phyloP scores from a whole-genome alignment of 2,329 filamentous ascomycete genomes.

The Chrysosporium queenslandicum region DNA sequence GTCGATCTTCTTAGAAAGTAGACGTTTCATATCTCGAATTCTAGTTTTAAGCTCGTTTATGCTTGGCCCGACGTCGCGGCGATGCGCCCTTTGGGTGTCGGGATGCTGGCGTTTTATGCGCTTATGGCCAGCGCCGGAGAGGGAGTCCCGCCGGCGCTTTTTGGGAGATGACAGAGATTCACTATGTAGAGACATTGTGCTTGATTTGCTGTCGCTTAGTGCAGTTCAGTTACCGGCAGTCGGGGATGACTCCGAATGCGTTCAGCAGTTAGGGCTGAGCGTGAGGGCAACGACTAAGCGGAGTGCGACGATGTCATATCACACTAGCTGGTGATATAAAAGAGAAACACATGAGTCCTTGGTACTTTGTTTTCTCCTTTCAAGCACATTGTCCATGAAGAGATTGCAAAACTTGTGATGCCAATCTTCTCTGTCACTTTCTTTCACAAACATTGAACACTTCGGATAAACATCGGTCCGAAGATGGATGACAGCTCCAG shows the following conservation, averaged over 20 bases:
- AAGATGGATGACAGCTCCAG: background rate
- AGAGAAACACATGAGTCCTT: background rate
- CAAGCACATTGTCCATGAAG: background rate
- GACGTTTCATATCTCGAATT: constrained; percentile 47
- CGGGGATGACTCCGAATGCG: background rate
- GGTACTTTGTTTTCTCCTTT: background rate
- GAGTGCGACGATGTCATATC: background rate
- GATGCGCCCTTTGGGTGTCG: background rate
- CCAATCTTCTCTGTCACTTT: background rate
- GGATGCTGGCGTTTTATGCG: constrained; percentile 7
- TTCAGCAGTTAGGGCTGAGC: background rate
- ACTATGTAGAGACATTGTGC: constrained; percentile 5
- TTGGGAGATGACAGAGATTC: constrained; percentile 4
- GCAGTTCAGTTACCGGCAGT: background rate
- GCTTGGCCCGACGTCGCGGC: constrained; percentile 20
- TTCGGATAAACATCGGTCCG: background rate
- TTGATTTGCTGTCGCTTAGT: too few relatives aligned
- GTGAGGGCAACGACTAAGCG: background rate
- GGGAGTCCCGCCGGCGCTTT: constrained; percentile 6
- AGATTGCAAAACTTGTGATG: background rate
- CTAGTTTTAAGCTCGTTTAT: constrained; percentile 46
- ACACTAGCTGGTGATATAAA: background rate
- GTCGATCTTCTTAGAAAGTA: constrained; percentile 34
- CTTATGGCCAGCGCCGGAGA: constrained; percentile 1
- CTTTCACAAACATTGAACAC: background rate